phyloP scores from a whole-genome alignment of 2,329 filamentous ascomycete species.

The Corniculantispora saksenae region DNA sequence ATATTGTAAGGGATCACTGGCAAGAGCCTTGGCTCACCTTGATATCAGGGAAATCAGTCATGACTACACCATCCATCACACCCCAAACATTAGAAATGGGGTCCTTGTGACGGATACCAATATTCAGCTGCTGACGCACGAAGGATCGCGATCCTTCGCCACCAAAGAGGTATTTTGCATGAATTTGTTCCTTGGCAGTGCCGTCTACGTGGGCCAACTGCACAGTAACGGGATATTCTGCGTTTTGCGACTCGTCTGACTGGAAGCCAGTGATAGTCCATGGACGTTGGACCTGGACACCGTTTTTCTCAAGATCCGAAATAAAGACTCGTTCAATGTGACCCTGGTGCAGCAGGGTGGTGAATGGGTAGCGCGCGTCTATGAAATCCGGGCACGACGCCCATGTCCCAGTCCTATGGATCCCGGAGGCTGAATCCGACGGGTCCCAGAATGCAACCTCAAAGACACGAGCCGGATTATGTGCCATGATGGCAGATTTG shows the following conservation, averaged over 20 bases:
- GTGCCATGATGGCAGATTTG: conserved; percentile 83
- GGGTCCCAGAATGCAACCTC: conserved; percentile 76
- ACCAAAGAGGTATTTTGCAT: conserved; percentile 70
- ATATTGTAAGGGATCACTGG: background rate
- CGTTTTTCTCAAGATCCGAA: conserved; percentile 63
- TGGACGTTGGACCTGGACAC: conserved; percentile 60
- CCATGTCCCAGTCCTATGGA: conserved; percentile 72
- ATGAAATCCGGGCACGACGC: conserved; percentile 86
- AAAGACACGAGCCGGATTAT: conserved; percentile 83
- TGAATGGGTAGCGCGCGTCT: conserved; percentile 70
- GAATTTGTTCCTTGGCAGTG: conserved; percentile 64
- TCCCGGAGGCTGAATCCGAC: conserved; percentile 53
- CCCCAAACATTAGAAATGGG: conserved; percentile 73
- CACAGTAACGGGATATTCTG: conserved; percentile 78
- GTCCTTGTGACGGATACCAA: conserved; percentile 71
- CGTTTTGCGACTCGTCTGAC: conserved; percentile 55
- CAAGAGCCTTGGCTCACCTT: conserved; percentile 47
- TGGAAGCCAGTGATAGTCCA: conserved; percentile 65
- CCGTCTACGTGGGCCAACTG: conserved; percentile 76
- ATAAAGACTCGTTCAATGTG: conserved; percentile 71
- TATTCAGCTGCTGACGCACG: conserved; percentile 64
- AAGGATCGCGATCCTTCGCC: conserved; percentile 71
- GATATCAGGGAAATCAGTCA: conserved; percentile 76
- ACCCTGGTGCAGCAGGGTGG: conserved; percentile 71
- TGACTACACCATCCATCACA: conserved; percentile 72